Conservation (phyloP, 176 grass and related monocot genomes). For the Metroxylon sagu region DNA sequence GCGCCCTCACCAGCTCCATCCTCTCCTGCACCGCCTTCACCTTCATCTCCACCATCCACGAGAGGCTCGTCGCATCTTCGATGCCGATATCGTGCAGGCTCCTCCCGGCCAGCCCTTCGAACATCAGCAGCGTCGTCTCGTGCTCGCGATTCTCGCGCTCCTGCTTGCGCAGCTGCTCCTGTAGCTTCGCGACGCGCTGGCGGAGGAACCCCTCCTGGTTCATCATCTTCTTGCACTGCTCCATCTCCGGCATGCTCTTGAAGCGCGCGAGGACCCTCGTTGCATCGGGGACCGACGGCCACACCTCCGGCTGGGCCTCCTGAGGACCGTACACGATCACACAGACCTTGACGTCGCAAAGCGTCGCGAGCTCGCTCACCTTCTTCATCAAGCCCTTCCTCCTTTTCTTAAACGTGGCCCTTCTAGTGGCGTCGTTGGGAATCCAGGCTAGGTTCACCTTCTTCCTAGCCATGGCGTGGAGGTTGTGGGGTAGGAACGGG, state of each 20-base stretch:
- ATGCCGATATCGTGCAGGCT: background rate
- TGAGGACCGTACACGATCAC: conserved; percentile 25
- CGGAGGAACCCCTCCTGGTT: conserved; percentile 27
- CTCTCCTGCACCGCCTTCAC: background rate
- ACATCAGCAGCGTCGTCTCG: conserved; percentile 20
- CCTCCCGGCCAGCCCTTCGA: conserved; percentile 15
- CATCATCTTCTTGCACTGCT: conserved; percentile 38
- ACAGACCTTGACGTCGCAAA: conserved; percentile 17
- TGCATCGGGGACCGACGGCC: background rate
- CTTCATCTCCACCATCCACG: conserved; percentile 19
- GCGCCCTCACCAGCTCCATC: background rate
- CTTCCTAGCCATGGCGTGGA: conserved; percentile 23
- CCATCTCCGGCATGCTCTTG: conserved; percentile 24
- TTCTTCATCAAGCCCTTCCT: conserved; percentile 30
- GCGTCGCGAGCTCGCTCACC: conserved; percentile 12
- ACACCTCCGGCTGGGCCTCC: conserved; percentile 12
- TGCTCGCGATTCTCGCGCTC: conserved; percentile 15
- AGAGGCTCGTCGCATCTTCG: conserved; percentile 24
- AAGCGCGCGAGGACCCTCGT: conserved; percentile 7
- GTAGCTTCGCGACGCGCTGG: conserved; percentile 20
- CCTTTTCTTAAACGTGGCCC: conserved; percentile 17
- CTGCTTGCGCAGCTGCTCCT: conserved; percentile 28
- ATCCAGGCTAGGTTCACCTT: conserved; percentile 30
- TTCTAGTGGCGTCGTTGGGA: conserved; percentile 1
- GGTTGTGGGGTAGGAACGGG: background rate